Conservation (phyloP, 805 yeast species). For the Brettanomyces nanus region DNA sequence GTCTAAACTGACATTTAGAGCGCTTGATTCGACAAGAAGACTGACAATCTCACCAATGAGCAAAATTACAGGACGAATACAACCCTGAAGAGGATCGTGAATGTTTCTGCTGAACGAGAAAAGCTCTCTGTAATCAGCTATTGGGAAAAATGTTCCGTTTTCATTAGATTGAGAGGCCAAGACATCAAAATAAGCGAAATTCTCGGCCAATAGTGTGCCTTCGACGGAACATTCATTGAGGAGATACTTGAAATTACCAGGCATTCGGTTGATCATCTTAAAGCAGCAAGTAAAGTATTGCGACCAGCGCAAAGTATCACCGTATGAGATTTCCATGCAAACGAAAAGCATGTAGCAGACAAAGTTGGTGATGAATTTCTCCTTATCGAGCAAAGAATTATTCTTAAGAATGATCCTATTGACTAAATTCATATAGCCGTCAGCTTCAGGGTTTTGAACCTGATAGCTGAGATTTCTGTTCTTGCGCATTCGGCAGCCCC, state of each 20-base stretch:
- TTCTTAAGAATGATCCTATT: conserved; percentile 7
- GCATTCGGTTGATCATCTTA: conserved; percentile 19
- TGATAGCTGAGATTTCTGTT: conserved; percentile 15
- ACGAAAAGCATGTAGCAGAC: conserved; percentile 24
- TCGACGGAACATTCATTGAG: conserved; percentile 23
- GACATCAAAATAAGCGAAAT: conserved; percentile 34
- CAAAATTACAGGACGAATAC: conserved; percentile 29
- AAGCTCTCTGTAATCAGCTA: conserved; percentile 25
- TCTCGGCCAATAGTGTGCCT: conserved; percentile 27
- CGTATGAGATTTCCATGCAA: conserved; percentile 26
- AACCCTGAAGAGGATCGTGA: conserved; percentile 35
- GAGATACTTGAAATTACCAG: conserved; percentile 22
- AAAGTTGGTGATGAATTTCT: conserved; percentile 19
- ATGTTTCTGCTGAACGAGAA: conserved; percentile 14
- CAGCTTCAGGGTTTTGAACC: conserved; percentile 15
- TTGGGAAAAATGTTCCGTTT: conserved; percentile 30
- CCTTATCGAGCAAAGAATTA: conserved; percentile 9
- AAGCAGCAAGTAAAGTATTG: conserved; percentile 22
- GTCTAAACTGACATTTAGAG: conserved; percentile 13
- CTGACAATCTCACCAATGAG: conserved; percentile 32
- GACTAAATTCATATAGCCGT: conserved; percentile 9
- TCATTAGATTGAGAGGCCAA: conserved; percentile 30
- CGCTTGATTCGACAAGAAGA: conserved; percentile 16
- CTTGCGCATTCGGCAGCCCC: conserved; percentile 36
- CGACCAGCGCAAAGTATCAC: conserved; percentile 29